These are phyloP conservation scores for Leptodontidium sp. DNA, from an alignment of 2,329 filamentous ascomycete genomes.

Conservation along the genomic window DNA sequence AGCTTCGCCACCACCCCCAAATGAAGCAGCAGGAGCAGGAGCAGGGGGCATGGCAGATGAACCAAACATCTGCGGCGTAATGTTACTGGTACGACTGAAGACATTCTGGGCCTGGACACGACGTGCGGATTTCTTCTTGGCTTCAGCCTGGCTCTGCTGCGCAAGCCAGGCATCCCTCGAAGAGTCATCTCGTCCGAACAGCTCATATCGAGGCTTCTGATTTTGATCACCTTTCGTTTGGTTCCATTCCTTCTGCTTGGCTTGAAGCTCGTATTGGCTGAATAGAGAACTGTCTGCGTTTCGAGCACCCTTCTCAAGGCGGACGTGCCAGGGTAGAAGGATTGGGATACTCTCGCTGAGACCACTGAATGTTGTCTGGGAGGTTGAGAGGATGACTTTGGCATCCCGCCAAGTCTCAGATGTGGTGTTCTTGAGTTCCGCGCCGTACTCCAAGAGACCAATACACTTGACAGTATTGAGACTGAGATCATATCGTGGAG, in stretches of 20 bases:
- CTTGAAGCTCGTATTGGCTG: slow-evolving; percentile 47
- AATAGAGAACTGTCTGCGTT: slow-evolving; percentile 38
- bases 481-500: slow-evolving; percentile 57
- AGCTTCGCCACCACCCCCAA: background rate
- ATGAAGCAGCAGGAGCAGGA: background rate
- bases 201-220: slow-evolving; percentile 47
- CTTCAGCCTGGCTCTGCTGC: background rate
- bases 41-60: background rate
- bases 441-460: slow-evolving; percentile 55
- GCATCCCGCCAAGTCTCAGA: slow-evolving; percentile 58
- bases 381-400: slow-evolving; percentile 56
- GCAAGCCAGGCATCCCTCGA: slow-evolving; percentile 8
- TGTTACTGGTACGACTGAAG: background rate
- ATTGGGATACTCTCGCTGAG: slow-evolving; percentile 57
- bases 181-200: slow-evolving; percentile 47
- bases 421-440: slow-evolving; percentile 60
- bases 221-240: slow-evolving; percentile 23
- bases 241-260: slow-evolving; percentile 43
- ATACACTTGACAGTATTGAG: slow-evolving; percentile 49
- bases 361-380: slow-evolving; percentile 58
- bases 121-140: slow-evolving; percentile 9
- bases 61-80: slow-evolving; percentile 9
- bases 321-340: slow-evolving; percentile 57
- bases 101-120: background rate
- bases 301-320: slow-evolving; percentile 46